Evolutionary conservation across 352 stramenopile species (phyloP).

Genomic region (Phytophthora idaei): DNA sequence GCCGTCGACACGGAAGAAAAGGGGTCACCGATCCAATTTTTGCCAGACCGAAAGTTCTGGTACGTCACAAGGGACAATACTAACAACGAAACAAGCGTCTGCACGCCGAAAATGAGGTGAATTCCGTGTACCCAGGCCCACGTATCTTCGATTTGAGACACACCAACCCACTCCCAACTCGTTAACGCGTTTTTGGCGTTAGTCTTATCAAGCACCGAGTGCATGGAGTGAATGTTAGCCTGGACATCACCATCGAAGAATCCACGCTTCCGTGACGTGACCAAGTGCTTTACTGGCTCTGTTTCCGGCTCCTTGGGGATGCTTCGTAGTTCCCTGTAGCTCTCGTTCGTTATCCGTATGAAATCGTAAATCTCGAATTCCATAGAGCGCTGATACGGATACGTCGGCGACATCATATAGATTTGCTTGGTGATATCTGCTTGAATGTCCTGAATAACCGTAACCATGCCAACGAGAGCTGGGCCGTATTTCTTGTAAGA

Average conservation of each 20-base stretch:
- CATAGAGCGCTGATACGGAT: constrained; percentile 36
- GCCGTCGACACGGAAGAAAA: constrained; percentile 40
- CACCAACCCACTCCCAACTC: constrained; percentile 19
- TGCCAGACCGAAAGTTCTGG: constrained; percentile 18
- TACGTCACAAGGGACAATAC: constrained; percentile 25
- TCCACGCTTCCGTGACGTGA: constrained; percentile 30
- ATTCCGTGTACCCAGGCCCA: constrained; percentile 48
- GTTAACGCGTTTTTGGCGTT: constrained; percentile 10
- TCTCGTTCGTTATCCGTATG: constrained; percentile 20
- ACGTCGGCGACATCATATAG: constrained; percentile 34
- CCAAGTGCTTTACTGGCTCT: constrained; percentile 33
- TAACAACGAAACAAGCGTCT: constrained; percentile 32
- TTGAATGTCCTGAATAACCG: constrained; percentile 35
- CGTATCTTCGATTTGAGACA: constrained; percentile 31
- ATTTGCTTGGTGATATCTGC: constrained; percentile 19
- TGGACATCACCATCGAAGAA: constrained; percentile 40
- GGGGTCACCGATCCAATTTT: constrained; percentile 44
- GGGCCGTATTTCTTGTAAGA: constrained; percentile 29
- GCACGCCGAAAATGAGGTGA: constrained; percentile 36
- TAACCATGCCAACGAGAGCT: constrained; percentile 31
- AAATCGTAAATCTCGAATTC: constrained; percentile 38
- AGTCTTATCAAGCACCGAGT: constrained; percentile 17
- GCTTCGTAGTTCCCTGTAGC: constrained; percentile 25
- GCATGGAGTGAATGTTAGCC: constrained; percentile 33
- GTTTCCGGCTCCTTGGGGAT: constrained; percentile 2